Evolutionary conservation across 1,284 basidiomycete genomes (phyloP), one percentile per base, ranked within the genome.

Genomic region (Cutaneotrichosporon cutaneum): DNA sequence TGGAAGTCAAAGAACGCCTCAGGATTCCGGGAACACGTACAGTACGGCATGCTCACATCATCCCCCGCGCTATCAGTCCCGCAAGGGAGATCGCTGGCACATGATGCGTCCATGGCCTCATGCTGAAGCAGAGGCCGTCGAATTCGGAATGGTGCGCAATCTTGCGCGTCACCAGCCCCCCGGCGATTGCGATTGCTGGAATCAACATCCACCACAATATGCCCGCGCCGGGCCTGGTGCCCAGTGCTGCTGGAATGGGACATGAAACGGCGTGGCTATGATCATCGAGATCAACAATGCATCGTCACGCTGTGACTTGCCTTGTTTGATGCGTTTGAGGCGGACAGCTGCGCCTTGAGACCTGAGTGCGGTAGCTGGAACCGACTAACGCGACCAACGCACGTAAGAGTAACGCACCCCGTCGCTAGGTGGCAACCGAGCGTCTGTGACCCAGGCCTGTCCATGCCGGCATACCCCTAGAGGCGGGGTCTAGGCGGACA

Each of bases 121-220:
- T 42, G 39, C 16, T 18, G 1, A 42, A 42, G 39, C 39, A 42
- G 39, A 42, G 39, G 18, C 39, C 39, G 39, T n/a, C 18, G 39
- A 42, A 42, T 42, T 42, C 39, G 39, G 39, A 42, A 42, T 42
- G 18, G 39, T 42, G 18, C 39, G 39, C 39, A 42, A 42, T 42
- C 39, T 42, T n/a, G 18, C 39, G 39, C 30, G 30, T 30, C 30
- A 4, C 5, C 30, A 30, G 18, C 35, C 11, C 6, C n/a, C n/a
- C n/a, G n/a, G n/a, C n/a, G n/a, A n/a, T n/a, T n/a, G 16, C 35
- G 35, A 36, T 11, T 36, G 35, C 11, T 36, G 35, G 35, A 30
- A 30, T 9, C 30, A 30, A 30, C n/a, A n/a, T n/a, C n/a, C n/a
- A n/a, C n/a, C n/a, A n/a, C n/a, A n/a, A 6, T 33, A 33, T 6